Conservation (phyloP, 2,329 filamentous ascomycete species). For the Corinectria fuckeliana region DNA sequence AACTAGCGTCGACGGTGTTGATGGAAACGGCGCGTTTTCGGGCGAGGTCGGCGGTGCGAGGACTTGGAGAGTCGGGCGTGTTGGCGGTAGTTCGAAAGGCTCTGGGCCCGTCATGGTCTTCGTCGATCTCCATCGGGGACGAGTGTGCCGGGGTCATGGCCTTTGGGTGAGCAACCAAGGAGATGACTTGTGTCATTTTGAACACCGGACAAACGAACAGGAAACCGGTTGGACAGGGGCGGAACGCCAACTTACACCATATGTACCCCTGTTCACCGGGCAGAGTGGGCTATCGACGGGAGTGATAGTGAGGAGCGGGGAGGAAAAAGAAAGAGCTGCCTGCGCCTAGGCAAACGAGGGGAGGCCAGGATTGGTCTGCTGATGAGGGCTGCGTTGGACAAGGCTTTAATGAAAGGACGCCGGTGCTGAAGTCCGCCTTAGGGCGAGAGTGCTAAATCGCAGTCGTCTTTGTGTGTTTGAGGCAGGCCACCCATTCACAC, state of each 20-base stretch:
- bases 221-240: slow-evolving; percentile 14
- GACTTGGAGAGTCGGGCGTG: slow-evolving; percentile 36
- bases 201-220: slow-evolving; percentile 28
- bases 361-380: not conserved
- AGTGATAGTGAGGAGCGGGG: not conserved
- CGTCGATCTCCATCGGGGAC: slow-evolving; percentile 31
- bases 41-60: slow-evolving; percentile 31
- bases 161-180: slow-evolving; percentile 35
- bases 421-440: not conserved
- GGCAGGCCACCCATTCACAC: slow-evolving; percentile 26
- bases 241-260: slow-evolving; percentile 16
- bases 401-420: slow-evolving; percentile 8
- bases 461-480: slow-evolving; percentile 17
- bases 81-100: slow-evolving; percentile 28
- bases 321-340: slow-evolving; percentile 2
- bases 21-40: slow-evolving; percentile 56
- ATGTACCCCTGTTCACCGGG: not conserved
- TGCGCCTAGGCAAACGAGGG: not conserved
- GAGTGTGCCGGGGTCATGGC: slow-evolving; percentile 35
- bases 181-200: slow-evolving; percentile 41
- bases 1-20: slow-evolving; percentile 53
- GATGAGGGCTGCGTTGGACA: not conserved
- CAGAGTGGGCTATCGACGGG: slow-evolving; percentile 15
- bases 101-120: slow-evolving; percentile 26
- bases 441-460: not conserved